A percentile compares a stretch with the other conserved stretches of the same genome.
Conservation (phyloP, 2,329 filamentous ascomycete genomes). For the Claviceps maximensis region DNA sequence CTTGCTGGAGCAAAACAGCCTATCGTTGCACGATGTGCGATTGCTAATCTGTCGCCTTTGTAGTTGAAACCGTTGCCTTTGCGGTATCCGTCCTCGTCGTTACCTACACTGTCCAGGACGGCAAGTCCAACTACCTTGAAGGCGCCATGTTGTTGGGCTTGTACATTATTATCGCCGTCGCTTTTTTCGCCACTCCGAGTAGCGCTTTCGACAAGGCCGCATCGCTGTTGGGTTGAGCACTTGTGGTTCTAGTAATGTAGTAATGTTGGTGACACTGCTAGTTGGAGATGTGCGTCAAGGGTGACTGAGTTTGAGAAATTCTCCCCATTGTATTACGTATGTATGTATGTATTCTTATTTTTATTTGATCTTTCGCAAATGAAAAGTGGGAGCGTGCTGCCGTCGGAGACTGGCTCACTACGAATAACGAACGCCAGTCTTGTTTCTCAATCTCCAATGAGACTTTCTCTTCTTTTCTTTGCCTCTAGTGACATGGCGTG, state of each 20-base stretch:
- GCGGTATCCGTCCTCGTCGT: constrained; percentile 64
- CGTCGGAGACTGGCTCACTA: not conserved
- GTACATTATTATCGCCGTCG: constrained; percentile 47
- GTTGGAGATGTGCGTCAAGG: too few relatives aligned
- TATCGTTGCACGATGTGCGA: too few relatives aligned
- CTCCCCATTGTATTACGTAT: too few relatives aligned
- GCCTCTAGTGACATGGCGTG: too few relatives aligned
- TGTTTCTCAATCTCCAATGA: not conserved
- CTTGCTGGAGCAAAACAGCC: too few relatives aligned
- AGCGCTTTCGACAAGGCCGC: constrained; percentile 29
- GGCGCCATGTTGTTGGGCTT: constrained; percentile 52
- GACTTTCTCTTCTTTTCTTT: not conserved
- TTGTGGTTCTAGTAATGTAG: not conserved
- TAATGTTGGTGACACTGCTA: too few relatives aligned
- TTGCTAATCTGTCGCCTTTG: not conserved
- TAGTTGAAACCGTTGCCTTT: constrained; percentile 64
- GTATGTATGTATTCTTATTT: too few relatives aligned
- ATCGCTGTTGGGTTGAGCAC: not conserved
- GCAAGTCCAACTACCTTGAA: constrained; percentile 74
- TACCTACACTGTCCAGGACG: constrained; percentile 65
- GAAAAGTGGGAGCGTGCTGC: not conserved
- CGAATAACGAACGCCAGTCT: too few relatives aligned
- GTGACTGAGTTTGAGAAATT: too few relatives aligned
- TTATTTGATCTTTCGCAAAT: not conserved
- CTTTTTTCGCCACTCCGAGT: constrained; percentile 42